These are phyloP conservation scores for Lentinula guzmanii DNA, from an alignment of 768 basidiomycete species.

Conservation along the genomic window DNA sequence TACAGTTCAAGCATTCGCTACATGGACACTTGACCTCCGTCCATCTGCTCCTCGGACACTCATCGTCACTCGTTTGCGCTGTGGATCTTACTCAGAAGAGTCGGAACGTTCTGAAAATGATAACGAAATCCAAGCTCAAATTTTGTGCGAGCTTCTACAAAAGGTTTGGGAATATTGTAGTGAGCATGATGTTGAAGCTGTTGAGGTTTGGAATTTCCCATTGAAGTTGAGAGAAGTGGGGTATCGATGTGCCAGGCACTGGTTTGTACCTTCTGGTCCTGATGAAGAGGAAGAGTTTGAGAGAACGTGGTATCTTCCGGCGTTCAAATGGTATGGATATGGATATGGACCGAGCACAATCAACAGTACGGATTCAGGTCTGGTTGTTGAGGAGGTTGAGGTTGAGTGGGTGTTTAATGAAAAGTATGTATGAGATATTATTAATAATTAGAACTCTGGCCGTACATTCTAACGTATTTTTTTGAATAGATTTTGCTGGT, in stretches of 20 bases:
- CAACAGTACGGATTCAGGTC: too few relatives aligned
- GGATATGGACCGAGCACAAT: conserved; percentile 10
- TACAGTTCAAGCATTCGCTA: conserved; percentile 23
- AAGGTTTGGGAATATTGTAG: conserved; percentile 28
- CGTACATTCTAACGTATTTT: not conserved
- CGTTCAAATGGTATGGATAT: conserved; percentile 43
- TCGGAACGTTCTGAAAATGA: not conserved
- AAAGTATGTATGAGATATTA: conserved; percentile 24
- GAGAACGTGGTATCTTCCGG: conserved; percentile 33
- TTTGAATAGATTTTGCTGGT: conserved; percentile 32
- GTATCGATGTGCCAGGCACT: not conserved
- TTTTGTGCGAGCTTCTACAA: conserved; percentile 28
- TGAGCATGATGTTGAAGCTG: conserved; percentile 23
- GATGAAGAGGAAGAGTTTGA: conserved; percentile 21
- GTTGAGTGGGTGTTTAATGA: conserved; percentile 46
- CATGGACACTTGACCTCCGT: conserved; percentile 37
- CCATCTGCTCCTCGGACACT: conserved; percentile 26
- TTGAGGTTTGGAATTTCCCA: conserved; percentile 47
- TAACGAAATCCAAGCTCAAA: conserved; percentile 3
- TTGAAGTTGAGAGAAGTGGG: conserved; percentile 22
- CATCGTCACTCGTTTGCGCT: conserved; percentile 37
- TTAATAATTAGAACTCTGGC: not conserved
- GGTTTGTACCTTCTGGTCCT: conserved; percentile 15
- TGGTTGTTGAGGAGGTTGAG: not conserved
- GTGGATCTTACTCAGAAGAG: conserved; percentile 2